Percentiles rank a stretch among this genome's conserved stretches.
Conservation (phyloP, 1,284 basidiomycete genomes). For the Irpex lacteus region DNA sequence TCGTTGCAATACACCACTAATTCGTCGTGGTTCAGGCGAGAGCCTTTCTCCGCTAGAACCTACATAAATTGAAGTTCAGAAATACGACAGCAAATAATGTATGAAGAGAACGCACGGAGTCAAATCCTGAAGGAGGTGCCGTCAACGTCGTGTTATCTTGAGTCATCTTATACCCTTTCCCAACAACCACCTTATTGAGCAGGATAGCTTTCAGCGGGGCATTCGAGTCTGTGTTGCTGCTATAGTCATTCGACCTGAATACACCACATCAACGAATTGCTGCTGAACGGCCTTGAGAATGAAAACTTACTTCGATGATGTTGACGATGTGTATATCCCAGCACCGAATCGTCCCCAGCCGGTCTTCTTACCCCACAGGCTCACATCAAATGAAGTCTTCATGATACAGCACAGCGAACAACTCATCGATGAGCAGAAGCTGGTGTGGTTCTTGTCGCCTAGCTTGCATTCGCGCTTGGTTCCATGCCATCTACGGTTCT, state of each 20-base stretch:
- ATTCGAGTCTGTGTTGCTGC: constrained; percentile 40
- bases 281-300: not conserved
- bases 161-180: constrained; percentile 60
- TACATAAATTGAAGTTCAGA: not conserved
- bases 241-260: constrained; percentile 62
- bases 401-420: constrained; percentile 62
- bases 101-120: constrained; percentile 23
- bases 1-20: constrained; percentile 19
- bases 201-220: constrained; percentile 58
- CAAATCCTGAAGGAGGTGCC: constrained; percentile 54
- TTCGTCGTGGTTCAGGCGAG: constrained; percentile 16
- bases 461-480: constrained; percentile 52
- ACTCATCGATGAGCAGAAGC: constrained; percentile 48
- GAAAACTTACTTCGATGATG: constrained; percentile 51
- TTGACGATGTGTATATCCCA: constrained; percentile 58
- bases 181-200: constrained; percentile 67
- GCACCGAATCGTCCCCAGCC: constrained; percentile 33
- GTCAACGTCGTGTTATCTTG: constrained; percentile 50
- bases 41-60: constrained; percentile 16
- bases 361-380: not conserved
- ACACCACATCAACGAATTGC: not conserved
- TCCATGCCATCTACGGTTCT: constrained; percentile 59
- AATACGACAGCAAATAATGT: not conserved
- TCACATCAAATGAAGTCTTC: constrained; percentile 56
- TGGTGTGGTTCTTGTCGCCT: constrained; percentile 55